Evolutionary conservation across 1,284 basidiomycete genomes (phyloP).

Genomic region (Ganoderma boninense): DNA sequence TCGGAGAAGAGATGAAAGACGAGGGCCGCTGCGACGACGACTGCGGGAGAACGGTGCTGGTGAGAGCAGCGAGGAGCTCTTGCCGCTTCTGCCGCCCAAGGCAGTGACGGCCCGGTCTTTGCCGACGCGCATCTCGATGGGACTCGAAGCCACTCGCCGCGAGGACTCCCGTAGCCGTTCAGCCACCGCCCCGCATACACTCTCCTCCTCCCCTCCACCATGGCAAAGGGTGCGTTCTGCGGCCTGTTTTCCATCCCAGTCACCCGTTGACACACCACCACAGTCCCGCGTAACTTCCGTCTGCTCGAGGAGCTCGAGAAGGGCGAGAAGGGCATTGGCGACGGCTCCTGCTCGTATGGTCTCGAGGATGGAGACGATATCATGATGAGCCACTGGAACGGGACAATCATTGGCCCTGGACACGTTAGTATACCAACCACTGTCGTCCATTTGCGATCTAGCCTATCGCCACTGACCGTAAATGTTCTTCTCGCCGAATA

Average conservation of each 20-base stretch:
- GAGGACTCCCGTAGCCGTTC: conserved; percentile 12
- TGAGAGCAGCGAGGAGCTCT: conserved; percentile 10
- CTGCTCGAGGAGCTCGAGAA: conserved; percentile 98
- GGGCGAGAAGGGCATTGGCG: conserved; percentile 99
- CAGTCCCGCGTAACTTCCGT: conserved; percentile 96
- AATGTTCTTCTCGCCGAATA: conserved; percentile 42
- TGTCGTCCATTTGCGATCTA: conserved; percentile 25
- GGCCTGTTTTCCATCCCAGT: not conserved
- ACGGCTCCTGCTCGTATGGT: conserved; percentile 97
- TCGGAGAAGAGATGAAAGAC: conserved; percentile 21
- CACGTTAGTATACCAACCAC: conserved; percentile 68
- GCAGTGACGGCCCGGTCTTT: conserved; percentile 30
- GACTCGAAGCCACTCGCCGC: conserved; percentile 28
- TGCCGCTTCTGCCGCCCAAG: conserved; percentile 12
- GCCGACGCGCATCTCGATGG: conserved; percentile 27
- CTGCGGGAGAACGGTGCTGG: conserved; percentile 27
- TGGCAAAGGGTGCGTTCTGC: conserved; percentile 64
- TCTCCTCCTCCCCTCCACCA: conserved; percentile 39
- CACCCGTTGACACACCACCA: not conserved
- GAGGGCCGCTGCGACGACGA: conserved; percentile 24
- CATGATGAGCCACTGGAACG: conserved; percentile 98
- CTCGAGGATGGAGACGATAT: conserved; percentile 93
- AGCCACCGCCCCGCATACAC: conserved; percentile 16
- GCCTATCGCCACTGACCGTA: conserved; percentile 25
- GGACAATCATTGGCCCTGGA: conserved; percentile 97